Percentiles rank a stretch among this genome's conserved stretches.
These are phyloP conservation scores for Trichosporon ovoides DNA, from an alignment of 1,284 basidiomycete genomes.

Conservation along the genomic window DNA sequence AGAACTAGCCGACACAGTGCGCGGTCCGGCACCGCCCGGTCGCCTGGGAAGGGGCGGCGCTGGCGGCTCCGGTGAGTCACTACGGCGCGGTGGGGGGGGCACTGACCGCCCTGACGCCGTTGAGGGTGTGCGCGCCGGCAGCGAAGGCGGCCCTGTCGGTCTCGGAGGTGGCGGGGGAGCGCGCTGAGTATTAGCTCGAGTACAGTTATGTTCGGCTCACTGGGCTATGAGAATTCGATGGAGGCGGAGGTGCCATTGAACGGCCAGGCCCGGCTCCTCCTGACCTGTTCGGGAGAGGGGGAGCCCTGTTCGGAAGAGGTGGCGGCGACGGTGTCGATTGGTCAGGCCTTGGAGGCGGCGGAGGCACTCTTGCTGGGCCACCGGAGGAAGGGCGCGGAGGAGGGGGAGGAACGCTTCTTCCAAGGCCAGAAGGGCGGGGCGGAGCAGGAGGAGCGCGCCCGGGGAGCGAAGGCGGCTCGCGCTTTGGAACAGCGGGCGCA, in stretches of 20 bases:
- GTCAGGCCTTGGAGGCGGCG: not conserved
- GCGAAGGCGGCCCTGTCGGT: conserved; percentile 42
- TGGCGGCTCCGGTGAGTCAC: conserved; percentile 14
- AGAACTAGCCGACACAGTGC: conserved; percentile 50
- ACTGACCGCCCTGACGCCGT: conserved; percentile 25
- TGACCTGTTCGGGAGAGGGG: conserved; percentile 33
- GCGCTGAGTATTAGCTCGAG: conserved; percentile 14
- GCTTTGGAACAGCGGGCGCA: conserved; percentile 49
- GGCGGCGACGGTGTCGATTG: conserved; percentile 9
- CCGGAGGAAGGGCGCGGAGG: not conserved
- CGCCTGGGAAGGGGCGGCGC: conserved; percentile 29
- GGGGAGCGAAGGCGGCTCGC: conserved; percentile 65
- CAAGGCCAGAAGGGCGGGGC: conserved; percentile 41
- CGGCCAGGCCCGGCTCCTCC: conserved; percentile 28
- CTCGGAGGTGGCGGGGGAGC: conserved; percentile 37
- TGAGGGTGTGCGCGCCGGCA: conserved; percentile 32
- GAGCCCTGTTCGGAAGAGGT: conserved; percentile 48
- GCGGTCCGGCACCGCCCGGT: conserved; percentile 16
- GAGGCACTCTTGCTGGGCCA: not conserved
- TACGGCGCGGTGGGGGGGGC: conserved; percentile 23
- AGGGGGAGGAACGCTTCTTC: conserved; percentile 8
- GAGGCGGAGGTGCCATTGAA: conserved; percentile 41
- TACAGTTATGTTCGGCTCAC: conserved; percentile 12
- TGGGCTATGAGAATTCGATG: conserved; percentile 49
- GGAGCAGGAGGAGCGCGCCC: conserved; percentile 42